A percentile compares a stretch with the other conserved stretches of the same genome.
phyloP scores from a whole-genome alignment of 2,329 filamentous ascomycete species.

The Rosellinia necatrix region DNA sequence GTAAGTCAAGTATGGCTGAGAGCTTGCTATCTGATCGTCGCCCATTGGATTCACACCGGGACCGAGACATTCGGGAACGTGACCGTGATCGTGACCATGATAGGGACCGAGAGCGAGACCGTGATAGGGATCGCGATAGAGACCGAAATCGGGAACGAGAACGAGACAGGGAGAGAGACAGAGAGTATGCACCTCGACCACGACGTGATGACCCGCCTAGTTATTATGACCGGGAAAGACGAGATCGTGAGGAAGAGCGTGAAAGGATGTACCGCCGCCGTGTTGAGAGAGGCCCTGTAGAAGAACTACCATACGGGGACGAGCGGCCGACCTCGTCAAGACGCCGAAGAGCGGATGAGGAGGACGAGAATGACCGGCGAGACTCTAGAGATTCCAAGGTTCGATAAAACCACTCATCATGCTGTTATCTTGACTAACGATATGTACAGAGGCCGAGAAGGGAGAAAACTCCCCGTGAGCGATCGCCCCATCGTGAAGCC shows the following conservation, averaged over 20 bases:
- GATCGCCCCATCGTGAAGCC: constrained; percentile 62
- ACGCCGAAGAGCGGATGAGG: constrained; percentile 78
- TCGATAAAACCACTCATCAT: constrained; percentile 33
- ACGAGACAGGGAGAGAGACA: constrained; percentile 49
- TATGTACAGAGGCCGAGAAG: constrained; percentile 58
- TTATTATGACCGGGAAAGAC: constrained; percentile 82
- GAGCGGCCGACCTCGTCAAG: constrained; percentile 68
- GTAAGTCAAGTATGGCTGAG: constrained; percentile 75
- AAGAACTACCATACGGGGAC: constrained; percentile 91
- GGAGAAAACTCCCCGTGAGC: constrained; percentile 64
- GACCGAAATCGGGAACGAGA: constrained; percentile 45
- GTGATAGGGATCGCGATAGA: constrained; percentile 45
- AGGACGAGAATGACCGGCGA: constrained; percentile 68
- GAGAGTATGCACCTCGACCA: constrained; percentile 56
- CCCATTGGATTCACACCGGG: constrained; percentile 52
- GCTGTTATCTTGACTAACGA: constrained; percentile 35
- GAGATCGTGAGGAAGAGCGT: constrained; percentile 86
- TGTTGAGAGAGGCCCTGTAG: constrained; percentile 68
- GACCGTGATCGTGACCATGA: constrained; percentile 48
- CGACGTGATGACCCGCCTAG: constrained; percentile 65
- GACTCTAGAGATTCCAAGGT: constrained; percentile 72
- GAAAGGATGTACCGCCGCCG: constrained; percentile 87
- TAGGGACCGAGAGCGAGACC: constrained; percentile 49
- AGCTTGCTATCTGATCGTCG: constrained; percentile 61
- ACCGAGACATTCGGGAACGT: constrained; percentile 46